Conservation (phyloP, 2,329 filamentous ascomycete species). For the Knoxdaviesia capensis region DNA sequence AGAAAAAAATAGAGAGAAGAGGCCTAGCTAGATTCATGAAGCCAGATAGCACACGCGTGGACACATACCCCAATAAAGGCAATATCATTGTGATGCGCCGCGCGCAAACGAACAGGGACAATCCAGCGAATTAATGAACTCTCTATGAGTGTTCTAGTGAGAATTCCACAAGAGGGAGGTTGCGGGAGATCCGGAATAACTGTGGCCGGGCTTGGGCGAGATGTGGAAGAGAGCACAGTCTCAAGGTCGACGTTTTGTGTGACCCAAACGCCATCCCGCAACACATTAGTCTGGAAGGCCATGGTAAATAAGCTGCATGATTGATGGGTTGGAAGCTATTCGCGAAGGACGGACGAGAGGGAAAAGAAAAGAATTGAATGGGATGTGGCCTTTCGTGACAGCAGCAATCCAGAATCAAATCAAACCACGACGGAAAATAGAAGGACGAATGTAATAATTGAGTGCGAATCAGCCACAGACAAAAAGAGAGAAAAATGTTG, state of each 20-base stretch:
- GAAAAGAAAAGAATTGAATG: neutral
- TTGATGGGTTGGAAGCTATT: neutral
- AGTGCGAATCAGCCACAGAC: too few relatives aligned
- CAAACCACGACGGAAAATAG: neutral
- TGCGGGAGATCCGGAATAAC: conserved; percentile 11
- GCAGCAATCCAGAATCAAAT: neutral
- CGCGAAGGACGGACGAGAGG: too few relatives aligned
- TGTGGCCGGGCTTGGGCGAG: conserved; percentile 10
- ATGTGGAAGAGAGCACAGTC: conserved; percentile 12
- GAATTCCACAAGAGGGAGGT: conserved; percentile 43
- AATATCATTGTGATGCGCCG: conserved; percentile 53
- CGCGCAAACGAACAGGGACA: conserved; percentile 59
- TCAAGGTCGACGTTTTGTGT: conserved; percentile 27
- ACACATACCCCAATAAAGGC: conserved; percentile 59
- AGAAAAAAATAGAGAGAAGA: neutral
- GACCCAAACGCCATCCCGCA: conserved; percentile 35
- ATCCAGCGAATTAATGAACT: conserved; percentile 62
- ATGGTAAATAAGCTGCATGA: conserved; percentile 8
- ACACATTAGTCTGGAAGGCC: conserved; percentile 32
- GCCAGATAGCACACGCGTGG: too few relatives aligned
- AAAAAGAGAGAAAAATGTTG: too few relatives aligned
- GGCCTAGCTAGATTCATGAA: too few relatives aligned
- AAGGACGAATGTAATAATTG: neutral
- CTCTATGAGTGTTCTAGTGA: conserved; percentile 59
- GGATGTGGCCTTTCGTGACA: neutral